Percentiles rank a stretch among this genome's conserved stretches.
Evolutionary conservation across 345 rosid species (phyloP).

Genomic region (Zanthoxylum bungeanum): DNA sequence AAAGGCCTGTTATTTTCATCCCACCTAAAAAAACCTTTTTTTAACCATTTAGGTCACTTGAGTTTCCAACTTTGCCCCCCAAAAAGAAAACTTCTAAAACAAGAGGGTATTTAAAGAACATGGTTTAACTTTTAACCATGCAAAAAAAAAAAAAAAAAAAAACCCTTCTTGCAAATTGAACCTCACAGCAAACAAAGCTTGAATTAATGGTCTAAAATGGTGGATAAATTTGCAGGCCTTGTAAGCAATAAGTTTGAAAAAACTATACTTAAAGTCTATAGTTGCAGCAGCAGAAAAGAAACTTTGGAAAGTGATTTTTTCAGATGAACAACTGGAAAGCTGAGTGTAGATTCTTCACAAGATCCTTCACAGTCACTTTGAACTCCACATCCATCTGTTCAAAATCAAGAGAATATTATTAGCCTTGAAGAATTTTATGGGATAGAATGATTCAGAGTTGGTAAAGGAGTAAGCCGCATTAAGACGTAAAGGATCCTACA

Average conservation of each 20-base stretch:
- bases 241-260: conserved; percentile 4
- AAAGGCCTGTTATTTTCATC: conserved; percentile 28
- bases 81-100: conserved; percentile 25
- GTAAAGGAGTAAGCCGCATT: too few relatives aligned
- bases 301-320: conserved; percentile 13
- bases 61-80: conserved; percentile 20
- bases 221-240: conserved; percentile 26
- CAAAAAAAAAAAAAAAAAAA: conserved; percentile 19
- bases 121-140: conserved; percentile 33
- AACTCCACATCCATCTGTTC: conserved; percentile 75
- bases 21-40: conserved; percentile 17
- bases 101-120: conserved; percentile 30
- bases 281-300: background rate
- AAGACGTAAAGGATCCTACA: too few relatives aligned
- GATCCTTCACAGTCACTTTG: conserved; percentile 58
- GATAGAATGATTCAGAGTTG: too few relatives aligned
- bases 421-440: background rate
- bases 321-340: conserved; percentile 46
- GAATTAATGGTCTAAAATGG: conserved; percentile 25
- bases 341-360: conserved; percentile 57
- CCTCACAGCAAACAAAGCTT: conserved; percentile 40
- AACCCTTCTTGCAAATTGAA: conserved; percentile 40
- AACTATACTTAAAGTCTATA: background rate
- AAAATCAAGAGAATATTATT: background rate
- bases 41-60: conserved; percentile 17